Conservation (phyloP, 805 yeast genomes). For the Starmerella sirachaensis region DNA sequence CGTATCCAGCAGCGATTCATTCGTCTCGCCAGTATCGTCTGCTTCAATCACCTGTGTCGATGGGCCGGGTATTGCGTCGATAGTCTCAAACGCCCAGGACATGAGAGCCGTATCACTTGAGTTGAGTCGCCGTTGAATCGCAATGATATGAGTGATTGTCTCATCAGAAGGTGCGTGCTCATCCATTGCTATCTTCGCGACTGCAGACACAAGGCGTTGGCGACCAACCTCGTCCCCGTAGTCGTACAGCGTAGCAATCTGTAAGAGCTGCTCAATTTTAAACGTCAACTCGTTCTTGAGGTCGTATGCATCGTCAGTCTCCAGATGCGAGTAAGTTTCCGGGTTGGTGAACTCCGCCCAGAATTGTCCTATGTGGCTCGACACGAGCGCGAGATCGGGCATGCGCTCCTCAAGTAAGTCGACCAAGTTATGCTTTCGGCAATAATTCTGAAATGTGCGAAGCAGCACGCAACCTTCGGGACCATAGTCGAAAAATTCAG, state of each 20-base stretch:
- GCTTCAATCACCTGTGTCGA: not conserved
- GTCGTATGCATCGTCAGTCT: constrained; percentile 36
- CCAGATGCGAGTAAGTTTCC: constrained; percentile 36
- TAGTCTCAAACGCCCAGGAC: constrained; percentile 16
- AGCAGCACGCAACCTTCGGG: constrained; percentile 66
- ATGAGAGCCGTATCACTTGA: constrained; percentile 15
- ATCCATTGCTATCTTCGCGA: constrained; percentile 38
- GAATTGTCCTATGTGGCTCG: constrained; percentile 46
- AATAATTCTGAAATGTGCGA: constrained; percentile 53
- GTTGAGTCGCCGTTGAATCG: constrained; percentile 44
- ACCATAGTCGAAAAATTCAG: constrained; percentile 52
- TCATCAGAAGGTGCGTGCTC: constrained; percentile 45
- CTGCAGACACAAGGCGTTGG: constrained; percentile 52
- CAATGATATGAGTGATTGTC: constrained; percentile 36
- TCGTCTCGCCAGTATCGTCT: constrained; percentile 9
- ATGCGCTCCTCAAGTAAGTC: constrained; percentile 54
- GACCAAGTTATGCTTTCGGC: constrained; percentile 38
- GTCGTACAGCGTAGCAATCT: constrained; percentile 60
- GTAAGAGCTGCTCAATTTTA: constrained; percentile 59
- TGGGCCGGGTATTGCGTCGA: constrained; percentile 10
- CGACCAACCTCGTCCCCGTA: constrained; percentile 86
- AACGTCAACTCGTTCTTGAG: constrained; percentile 48
- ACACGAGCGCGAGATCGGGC: constrained; percentile 69
- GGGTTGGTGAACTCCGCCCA: constrained; percentile 32
- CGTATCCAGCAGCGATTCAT: constrained; percentile 4